A percentile compares a stretch with the other conserved stretches of the same genome.
These are phyloP conservation scores for Apophysomyces variabilis DNA, from an alignment of 371 early-diverging fungal genomes.

Conservation along the genomic window DNA sequence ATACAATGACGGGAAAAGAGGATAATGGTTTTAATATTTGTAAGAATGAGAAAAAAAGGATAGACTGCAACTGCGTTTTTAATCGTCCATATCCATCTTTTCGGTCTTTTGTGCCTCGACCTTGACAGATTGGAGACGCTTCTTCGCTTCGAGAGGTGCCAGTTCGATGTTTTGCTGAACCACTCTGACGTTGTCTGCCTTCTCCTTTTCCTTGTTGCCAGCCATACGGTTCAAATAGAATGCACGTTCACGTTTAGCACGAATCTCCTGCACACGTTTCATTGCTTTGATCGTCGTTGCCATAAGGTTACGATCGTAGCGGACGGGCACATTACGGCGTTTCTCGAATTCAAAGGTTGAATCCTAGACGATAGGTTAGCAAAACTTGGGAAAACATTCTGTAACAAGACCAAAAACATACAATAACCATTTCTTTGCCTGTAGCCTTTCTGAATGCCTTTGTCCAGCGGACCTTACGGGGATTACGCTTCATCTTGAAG, in stretches of 20 bases:
- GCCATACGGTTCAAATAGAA: slow-evolving; percentile 89
- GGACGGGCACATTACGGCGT: slow-evolving; percentile 94
- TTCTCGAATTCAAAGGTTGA: slow-evolving; percentile 98
- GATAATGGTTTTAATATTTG: slow-evolving; percentile 6
- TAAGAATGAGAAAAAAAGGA: slow-evolving; percentile 12
- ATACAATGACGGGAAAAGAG: not conserved
- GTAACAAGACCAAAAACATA: slow-evolving; percentile 41
- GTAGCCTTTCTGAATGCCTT: slow-evolving; percentile 98
- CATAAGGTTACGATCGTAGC: slow-evolving; percentile 96
- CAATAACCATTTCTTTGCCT: slow-evolving; percentile 99
- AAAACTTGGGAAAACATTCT: not conserved
- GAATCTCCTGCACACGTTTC: slow-evolving; percentile 95
- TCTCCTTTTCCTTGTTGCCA: slow-evolving; percentile 80
- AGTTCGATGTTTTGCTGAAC: slow-evolving; percentile 89
- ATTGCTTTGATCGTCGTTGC: slow-evolving; percentile 94
- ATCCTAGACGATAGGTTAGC: slow-evolving; percentile 60
- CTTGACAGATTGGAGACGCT: slow-evolving; percentile 64
- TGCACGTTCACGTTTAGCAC: slow-evolving; percentile 87
- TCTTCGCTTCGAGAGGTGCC: slow-evolving; percentile 68
- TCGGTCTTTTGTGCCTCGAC: slow-evolving; percentile 53
- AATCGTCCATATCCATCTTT: slow-evolving; percentile 68
- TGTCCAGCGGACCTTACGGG: slow-evolving; percentile 99
- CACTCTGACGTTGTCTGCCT: slow-evolving; percentile 71
- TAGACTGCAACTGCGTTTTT: slow-evolving; percentile 18
- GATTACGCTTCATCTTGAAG: slow-evolving; percentile 99